Evolutionary conservation across 768 basidiomycete genomes (phyloP).

Genomic region (Kwoniella heveanensis): DNA sequence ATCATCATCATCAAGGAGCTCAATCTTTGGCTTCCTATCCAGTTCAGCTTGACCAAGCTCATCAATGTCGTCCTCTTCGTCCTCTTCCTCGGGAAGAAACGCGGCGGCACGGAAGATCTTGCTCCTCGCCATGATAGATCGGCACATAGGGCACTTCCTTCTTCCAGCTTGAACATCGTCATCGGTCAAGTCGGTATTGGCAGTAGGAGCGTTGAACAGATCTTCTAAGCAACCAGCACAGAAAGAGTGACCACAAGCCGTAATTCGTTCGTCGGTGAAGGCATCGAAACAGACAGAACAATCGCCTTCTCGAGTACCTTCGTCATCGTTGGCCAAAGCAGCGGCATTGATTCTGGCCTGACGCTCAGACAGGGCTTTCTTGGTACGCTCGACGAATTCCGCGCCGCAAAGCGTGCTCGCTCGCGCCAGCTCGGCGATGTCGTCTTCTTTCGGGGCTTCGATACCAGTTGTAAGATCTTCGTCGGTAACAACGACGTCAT

Average conservation of each 20-base stretch:
- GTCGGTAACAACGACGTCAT: slow-evolving; percentile 60
- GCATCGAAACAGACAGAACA: slow-evolving; percentile 71
- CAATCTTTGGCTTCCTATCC: slow-evolving; percentile 7
- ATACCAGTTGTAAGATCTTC: slow-evolving; percentile 37
- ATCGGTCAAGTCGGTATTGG: slow-evolving; percentile 55
- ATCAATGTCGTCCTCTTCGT: slow-evolving; percentile 23
- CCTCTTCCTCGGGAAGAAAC: slow-evolving; percentile 62
- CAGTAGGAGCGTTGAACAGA: slow-evolving; percentile 59
- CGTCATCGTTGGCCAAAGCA: slow-evolving; percentile 20
- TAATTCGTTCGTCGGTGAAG: slow-evolving; percentile 63
- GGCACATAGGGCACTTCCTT: slow-evolving; percentile 65
- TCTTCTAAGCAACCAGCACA: slow-evolving; percentile 67
- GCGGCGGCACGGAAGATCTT: slow-evolving; percentile 64
- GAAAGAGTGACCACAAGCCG: slow-evolving; percentile 66
- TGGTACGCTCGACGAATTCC: slow-evolving; percentile 38
- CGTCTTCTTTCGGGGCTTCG: slow-evolving; percentile 24
- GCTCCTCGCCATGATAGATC: slow-evolving; percentile 60
- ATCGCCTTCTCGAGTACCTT: slow-evolving; percentile 24
- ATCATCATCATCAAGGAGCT: slow-evolving; percentile 14
- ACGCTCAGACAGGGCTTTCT: slow-evolving; percentile 32
- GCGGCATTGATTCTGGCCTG: slow-evolving; percentile 13
- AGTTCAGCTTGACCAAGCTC: slow-evolving; percentile 30
- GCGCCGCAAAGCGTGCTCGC: slow-evolving; percentile 30
- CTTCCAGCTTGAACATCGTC: slow-evolving; percentile 44
- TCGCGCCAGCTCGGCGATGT: slow-evolving; percentile 27